Evolutionary conservation across 139 green algal species (phyloP), one percentile per base, ranked within the genome.

Genomic region (Klebsormidium nitens): DNA sequence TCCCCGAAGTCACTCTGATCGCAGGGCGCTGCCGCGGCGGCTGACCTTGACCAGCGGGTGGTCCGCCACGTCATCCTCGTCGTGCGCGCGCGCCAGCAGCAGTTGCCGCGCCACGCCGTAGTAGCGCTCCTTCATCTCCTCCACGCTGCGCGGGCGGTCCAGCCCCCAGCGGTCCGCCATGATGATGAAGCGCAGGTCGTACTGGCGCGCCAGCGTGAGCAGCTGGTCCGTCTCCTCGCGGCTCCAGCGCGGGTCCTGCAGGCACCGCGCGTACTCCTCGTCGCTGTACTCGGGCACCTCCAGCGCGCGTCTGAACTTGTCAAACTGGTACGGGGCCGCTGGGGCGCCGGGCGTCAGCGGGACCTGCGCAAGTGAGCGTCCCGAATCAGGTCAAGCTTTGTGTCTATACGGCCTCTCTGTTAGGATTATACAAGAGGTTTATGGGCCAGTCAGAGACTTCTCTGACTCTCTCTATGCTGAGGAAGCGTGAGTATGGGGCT

Each of bases 261-360:
- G 11, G 11, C 8, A 8, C 55, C 14, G 8, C 8, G 29, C 28
- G 67, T 75, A 75, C 67, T 75, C 67, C 59, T 75, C 67, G 60
- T 75, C 67, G 3, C 34, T 42, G 67, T 75, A 75, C 59, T 32
- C 34, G 59, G 50, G 5, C 60, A 75, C 19, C 11, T 78, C 61
- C 4, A 75, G 26, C 34, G 36, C 39, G 36, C 74, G 74, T 59
- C 74, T 75, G 67, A 74, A 75, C 59, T 75, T 78, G 65, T 59
- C 57, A n/a, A 75, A 75, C 4, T 48, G 14, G 67, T 75, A 75
- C n/a, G n/a, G n/a, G n/a, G n/a, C n/a, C n/a, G n/a, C n/a, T n/a
- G n/a, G 36, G n/a, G n/a, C n/a, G n/a, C n/a, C n/a, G n/a, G n/a
- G n/a, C n/a, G n/a, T n/a, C n/a, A n/a, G n/a, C n/a, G n/a, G n/a